Percentiles rank a stretch among this genome's conserved stretches.
These are phyloP conservation scores for Boletus edulis DNA, from an alignment of 768 basidiomycete genomes.

Conservation along the genomic window DNA sequence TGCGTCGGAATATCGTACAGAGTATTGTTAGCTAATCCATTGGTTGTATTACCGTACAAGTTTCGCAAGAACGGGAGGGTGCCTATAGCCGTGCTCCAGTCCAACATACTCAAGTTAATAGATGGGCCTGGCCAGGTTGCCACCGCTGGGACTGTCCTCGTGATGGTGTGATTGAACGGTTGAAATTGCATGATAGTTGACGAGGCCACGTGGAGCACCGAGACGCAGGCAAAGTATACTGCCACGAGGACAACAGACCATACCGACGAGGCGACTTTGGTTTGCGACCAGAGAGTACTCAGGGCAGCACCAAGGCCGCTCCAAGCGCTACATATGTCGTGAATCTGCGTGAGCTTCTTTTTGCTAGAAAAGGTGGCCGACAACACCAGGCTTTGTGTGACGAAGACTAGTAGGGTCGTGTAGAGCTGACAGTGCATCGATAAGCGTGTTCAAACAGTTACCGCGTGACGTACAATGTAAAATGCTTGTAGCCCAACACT, in stretches of 20 bases:
- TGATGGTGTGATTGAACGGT: not conserved
- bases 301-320: not conserved
- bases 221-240: not conserved
- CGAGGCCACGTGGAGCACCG: not conserved
- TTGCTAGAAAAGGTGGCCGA: not conserved
- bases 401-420: not conserved
- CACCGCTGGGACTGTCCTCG: not conserved
- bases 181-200: not conserved
- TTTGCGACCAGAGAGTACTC: not conserved
- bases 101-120: not conserved
- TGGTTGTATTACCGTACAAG: not conserved
- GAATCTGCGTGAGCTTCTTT: not conserved
- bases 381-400: not conserved
- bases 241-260: not conserved
- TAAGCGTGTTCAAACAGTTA: not conserved
- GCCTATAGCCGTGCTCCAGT: not conserved
- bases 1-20: not conserved
- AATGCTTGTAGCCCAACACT: not conserved
- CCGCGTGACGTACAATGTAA: not conserved
- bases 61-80: not conserved
- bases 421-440: not conserved
- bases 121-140: not conserved
- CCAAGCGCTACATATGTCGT: not conserved
- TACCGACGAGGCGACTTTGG: not conserved
- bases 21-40: not conserved